Base-by-base conservation (phyloP, 345 rosid species). In the Ceriops tagal region DNA sequence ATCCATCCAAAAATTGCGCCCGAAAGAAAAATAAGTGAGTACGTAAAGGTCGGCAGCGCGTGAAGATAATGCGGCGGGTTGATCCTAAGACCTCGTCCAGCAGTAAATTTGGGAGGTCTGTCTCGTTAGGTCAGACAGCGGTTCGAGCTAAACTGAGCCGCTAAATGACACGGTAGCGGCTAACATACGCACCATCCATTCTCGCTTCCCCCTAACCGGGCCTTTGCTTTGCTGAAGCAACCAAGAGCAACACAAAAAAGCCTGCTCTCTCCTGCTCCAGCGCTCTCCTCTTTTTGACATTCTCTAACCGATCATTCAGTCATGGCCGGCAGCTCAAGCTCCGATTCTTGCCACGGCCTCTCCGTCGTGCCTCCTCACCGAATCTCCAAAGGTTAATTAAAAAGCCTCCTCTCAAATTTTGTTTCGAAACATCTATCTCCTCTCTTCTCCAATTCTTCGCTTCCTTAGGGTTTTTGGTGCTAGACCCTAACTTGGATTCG, bases 321-420 rank as follows among this genome's bases (percentile, higher is more conserved):
- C 86, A 92, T 92, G 98, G 71, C 71, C 71, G 79, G 82, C 67
- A 73, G 62, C 68, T 56, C 88, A 74, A 83, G 75, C 71, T 79
- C 83, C 74, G 87, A 73, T 73, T 77, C 88, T 49, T 78, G 85
- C 73, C 80, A 64, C 74, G 63, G 70, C 53, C 88, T 88, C 80
- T 70, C 85, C 68, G 53, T 90, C 76, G 76, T 82, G 66, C 88
- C 98, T 28, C 89, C 84, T n/a, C 86, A 68, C 79, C 85, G 79
- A 87, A 85, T 90, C 93, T 80, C 88, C 85, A 93, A 85, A 86
- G 96, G 97, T 87, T 53, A 62, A 55, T 32, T 64, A 46, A 0
- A 10, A 1, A 39, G 46, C 46, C 3, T 4, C 64, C 64, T 49
- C 28, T 59, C 7, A 46, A n/a, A n/a, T 31, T 24, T 24, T 49